These are phyloP conservation scores for Oryza glaberrima DNA, from an alignment of 176 grass and related monocot species.

Conservation along the genomic window DNA sequence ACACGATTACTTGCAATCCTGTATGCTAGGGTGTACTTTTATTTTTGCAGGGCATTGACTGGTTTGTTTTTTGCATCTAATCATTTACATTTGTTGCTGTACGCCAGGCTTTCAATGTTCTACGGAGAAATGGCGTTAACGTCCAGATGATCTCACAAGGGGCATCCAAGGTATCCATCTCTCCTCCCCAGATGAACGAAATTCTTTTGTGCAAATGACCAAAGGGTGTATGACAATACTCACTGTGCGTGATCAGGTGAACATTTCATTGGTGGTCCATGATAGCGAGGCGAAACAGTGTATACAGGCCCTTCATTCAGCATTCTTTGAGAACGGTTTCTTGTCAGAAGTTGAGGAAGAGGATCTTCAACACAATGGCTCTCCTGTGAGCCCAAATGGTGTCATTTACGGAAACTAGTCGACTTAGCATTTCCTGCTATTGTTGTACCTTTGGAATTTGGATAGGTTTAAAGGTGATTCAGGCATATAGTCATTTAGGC, in stretches of 20 bases:
- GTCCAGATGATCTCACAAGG: constrained; percentile 99
- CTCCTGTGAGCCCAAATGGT: constrained; percentile 35
- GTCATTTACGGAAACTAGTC: constrained; percentile 40
- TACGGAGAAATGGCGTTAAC: constrained; percentile 77
- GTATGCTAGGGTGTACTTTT: not conserved
- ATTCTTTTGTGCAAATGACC: not conserved
- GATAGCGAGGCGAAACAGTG: constrained; percentile 88
- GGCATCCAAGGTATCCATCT: constrained; percentile 74
- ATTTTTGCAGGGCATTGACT: not conserved
- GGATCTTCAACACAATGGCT: constrained; percentile 43
- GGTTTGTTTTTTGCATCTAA: not conserved
- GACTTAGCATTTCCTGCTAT: not conserved
- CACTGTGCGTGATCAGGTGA: constrained; percentile 59
- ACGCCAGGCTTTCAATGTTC: constrained; percentile 77
- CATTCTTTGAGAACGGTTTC: constrained; percentile 90
- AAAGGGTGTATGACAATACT: not conserved
- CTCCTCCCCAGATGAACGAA: not conserved
- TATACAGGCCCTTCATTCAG: constrained; percentile 70
- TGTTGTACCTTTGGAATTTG: constrained; percentile 10
- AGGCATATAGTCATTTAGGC: constrained; percentile 26
- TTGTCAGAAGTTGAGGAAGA: constrained; percentile 59
- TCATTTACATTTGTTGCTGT: not conserved
- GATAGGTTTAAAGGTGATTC: constrained; percentile 29
- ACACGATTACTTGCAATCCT: not conserved
- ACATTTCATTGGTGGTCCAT: constrained; percentile 90